These are phyloP conservation scores for Petasospora fabianii DNA, from an alignment of 1,139 yeast species.

Conservation along the genomic window DNA sequence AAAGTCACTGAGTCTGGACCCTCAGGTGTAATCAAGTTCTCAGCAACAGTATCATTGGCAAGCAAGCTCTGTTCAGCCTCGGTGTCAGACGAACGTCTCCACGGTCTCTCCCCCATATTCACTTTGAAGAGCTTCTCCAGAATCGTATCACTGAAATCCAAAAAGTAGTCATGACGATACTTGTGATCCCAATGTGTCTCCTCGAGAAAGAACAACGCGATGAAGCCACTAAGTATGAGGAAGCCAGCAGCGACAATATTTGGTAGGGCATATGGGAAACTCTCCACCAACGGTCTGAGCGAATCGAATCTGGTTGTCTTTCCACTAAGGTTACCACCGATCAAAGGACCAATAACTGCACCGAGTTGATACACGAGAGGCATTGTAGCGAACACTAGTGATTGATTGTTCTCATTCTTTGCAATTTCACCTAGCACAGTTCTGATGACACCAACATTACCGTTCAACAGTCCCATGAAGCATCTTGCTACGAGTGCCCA, in stretches of 20 bases:
- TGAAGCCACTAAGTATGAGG: constrained; percentile 24
- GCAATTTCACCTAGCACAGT: constrained; percentile 61
- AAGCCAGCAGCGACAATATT: constrained; percentile 50
- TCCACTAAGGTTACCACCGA: constrained; percentile 45
- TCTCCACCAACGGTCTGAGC: constrained; percentile 32
- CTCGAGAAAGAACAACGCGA: constrained; percentile 51
- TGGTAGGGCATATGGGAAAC: constrained; percentile 57
- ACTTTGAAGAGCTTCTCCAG: constrained; percentile 34
- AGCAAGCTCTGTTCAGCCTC: background rate
- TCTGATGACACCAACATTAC: constrained; percentile 58
- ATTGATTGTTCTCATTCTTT: constrained; percentile 52
- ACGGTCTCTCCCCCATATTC: constrained; percentile 33
- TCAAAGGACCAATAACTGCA: constrained; percentile 52
- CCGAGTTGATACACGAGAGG: constrained; percentile 61
- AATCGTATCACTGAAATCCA: constrained; percentile 50
- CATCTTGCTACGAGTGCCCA: constrained; percentile 51
- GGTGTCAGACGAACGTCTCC: constrained; percentile 24
- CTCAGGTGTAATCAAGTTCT: background rate
- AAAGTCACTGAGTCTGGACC: background rate
- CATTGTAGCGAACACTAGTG: constrained; percentile 55
- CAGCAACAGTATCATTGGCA: constrained; percentile 2
- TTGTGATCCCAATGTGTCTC: constrained; percentile 51
- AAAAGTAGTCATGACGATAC: constrained; percentile 45
- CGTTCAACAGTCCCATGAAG: constrained; percentile 55
- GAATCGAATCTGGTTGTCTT: constrained; percentile 25